A percentile compares a stretch with the other conserved stretches of the same genome.
Conservation (phyloP, 2,329 filamentous ascomycete genomes). For the Ophiocordyceps robertsii region DNA sequence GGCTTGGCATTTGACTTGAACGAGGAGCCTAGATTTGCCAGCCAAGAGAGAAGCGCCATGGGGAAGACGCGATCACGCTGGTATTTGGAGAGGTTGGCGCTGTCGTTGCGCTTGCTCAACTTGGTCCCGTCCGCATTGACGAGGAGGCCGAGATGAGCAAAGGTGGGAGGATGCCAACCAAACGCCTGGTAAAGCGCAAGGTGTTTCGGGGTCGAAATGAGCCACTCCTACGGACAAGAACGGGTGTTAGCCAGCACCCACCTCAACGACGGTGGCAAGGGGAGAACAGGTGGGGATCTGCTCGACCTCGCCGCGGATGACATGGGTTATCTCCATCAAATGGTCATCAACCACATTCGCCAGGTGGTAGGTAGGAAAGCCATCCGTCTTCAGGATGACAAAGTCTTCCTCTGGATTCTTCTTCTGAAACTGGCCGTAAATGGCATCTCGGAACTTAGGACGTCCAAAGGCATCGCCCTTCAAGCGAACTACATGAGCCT, state of each 20-base stretch:
- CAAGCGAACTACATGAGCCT: slow-evolving; percentile 67
- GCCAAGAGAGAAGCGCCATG: slow-evolving; percentile 57
- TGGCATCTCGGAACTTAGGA: slow-evolving; percentile 58
- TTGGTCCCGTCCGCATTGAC: slow-evolving; percentile 58
- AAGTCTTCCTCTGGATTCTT: slow-evolving; percentile 58
- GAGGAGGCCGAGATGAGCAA: slow-evolving; percentile 69
- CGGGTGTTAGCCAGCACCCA: not conserved
- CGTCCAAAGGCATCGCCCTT: slow-evolving; percentile 42
- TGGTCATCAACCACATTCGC: slow-evolving; percentile 97
- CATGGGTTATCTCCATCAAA: slow-evolving; percentile 88
- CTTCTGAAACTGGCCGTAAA: slow-evolving; percentile 58
- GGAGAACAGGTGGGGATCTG: not conserved
- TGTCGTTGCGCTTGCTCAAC: slow-evolving; percentile 68
- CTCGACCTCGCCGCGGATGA: slow-evolving; percentile 69
- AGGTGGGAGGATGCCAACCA: slow-evolving; percentile 58
- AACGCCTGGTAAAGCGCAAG: slow-evolving; percentile 63
- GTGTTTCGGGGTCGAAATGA: slow-evolving; percentile 76
- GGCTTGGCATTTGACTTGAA: slow-evolving; percentile 13
- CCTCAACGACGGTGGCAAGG: not conserved
- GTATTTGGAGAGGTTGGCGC: slow-evolving; percentile 37
- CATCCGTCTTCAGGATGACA: slow-evolving; percentile 82
- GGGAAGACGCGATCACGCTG: slow-evolving; percentile 31
- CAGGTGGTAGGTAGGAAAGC: slow-evolving; percentile 89
- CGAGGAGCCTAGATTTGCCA: slow-evolving; percentile 49
- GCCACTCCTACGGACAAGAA: slow-evolving; percentile 59